Evolutionary conservation across 495 filamentous ascomycete species (phyloP).

Genomic region (Penicillium atrosanguineum): DNA sequence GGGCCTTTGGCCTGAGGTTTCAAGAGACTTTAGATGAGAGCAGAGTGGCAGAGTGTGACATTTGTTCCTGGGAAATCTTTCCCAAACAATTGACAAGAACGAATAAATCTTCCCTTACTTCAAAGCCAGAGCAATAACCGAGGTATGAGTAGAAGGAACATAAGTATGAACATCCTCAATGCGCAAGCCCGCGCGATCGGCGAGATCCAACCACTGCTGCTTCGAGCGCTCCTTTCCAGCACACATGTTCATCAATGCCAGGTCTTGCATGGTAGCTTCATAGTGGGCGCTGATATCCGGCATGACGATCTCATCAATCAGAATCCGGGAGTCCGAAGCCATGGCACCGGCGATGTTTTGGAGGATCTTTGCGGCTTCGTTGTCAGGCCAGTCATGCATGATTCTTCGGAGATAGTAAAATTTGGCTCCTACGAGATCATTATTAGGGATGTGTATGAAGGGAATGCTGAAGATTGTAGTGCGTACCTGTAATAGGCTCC

Average conservation of each 20-base stretch:
- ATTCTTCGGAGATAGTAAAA: constrained; percentile 45
- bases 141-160: constrained; percentile 18
- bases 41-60: neutral
- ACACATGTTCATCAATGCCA: constrained; percentile 36
- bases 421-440: constrained; percentile 8
- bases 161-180: constrained; percentile 42
- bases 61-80: no score
- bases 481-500: constrained; percentile 44
- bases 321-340: constrained; percentile 32
- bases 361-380: constrained; percentile 32
- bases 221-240: constrained; percentile 35
- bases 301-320: constrained; percentile 42
- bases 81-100: neutral
- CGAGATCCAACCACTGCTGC: constrained; percentile 39
- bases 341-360: constrained; percentile 29
- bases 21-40: neutral
- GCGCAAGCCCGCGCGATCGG: constrained; percentile 38
- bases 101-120: neutral
- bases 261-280: constrained; percentile 30
- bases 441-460: neutral
- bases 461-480: neutral
- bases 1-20: no score
- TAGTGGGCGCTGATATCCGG: constrained; percentile 32
- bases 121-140: constrained; percentile 7
- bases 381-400: constrained; percentile 40